Base-by-base conservation (phyloP, 306 rosid genomes). In the Ammopiptanthus mongolicus region DNA sequence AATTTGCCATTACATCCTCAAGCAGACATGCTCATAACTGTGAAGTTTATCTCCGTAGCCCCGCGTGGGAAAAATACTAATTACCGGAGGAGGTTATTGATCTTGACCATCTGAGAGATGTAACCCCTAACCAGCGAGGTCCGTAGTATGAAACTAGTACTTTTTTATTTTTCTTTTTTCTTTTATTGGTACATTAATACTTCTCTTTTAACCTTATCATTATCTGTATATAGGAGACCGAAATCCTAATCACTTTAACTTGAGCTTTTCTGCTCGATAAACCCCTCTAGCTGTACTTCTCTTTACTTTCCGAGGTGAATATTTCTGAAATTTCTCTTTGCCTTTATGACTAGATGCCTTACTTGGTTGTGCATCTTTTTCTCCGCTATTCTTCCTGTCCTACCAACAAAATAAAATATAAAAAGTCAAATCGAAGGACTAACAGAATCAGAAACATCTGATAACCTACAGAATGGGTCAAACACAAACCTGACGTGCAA, bases 401-500 rank as follows among this genome's bases (percentile, higher is more conserved):
- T 47, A 18, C 47, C 28, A 22, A 22, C 56, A 25, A 39, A 21
- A 8, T 31, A 31, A 65, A 14, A 36, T 6, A 28, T 15, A 5
- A 25, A 13, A 25, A 6, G 13, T 60, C 63, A 70, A 63, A 46
- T 46, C 60, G 52, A 67, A 52, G 76, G 23, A 52, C 61, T 58
- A 18, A 10, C 59, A 71, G 55, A 75, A 65, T 62, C 68, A 79
- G 25, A 69, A 46, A 22, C 25, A 53, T 13, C 9, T 39, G 39
- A 17, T 53, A 64, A 41, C 69, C 77, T 73, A 19, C 28, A 63
- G 34, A 37, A 12, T 2, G 51, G n/a, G 48, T 28, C 25, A 64
- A 60, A 71, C 74, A 78, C 87, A 81, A 81, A 86, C 90, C 90
- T 86, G 69, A 71, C 56, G 28, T 71, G 84, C 50, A 84, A 19